These are phyloP conservation scores for Xerocomus spinulosus DNA, from an alignment of 768 basidiomycete species.

Conservation along the genomic window DNA sequence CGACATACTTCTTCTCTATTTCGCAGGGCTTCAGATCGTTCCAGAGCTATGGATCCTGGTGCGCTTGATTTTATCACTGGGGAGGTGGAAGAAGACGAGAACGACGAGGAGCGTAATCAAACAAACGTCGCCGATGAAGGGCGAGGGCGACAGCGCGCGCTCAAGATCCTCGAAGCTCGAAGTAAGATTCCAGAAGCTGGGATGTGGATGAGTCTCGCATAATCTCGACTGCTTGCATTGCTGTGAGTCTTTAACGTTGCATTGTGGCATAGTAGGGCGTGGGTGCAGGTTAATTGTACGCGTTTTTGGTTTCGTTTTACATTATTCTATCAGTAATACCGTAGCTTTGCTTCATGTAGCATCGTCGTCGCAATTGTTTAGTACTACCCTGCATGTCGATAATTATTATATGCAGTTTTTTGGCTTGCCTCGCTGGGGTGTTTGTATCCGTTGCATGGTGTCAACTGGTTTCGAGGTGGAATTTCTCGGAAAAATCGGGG, in stretches of 20 bases:
- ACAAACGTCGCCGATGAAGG: conserved; percentile 27
- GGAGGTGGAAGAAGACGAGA: conserved; percentile 45
- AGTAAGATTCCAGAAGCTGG: conserved; percentile 64
- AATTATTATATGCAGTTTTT: conserved; percentile 4
- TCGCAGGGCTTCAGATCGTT: conserved; percentile 57
- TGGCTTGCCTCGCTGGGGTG: not conserved
- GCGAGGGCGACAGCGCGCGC: conserved; percentile 54
- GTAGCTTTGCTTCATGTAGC: conserved; percentile 29
- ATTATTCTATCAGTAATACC: conserved; percentile 32
- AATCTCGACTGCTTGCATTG: conserved; percentile 2
- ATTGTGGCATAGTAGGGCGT: conserved; percentile 1
- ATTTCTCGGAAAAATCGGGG: not conserved
- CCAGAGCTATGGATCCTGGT: conserved; percentile 64
- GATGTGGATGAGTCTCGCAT: conserved; percentile 81
- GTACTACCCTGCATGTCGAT: conserved; percentile 13
- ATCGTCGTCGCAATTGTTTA: conserved; percentile 24
- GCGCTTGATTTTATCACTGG: conserved; percentile 55
- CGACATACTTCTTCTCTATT: conserved; percentile 41
- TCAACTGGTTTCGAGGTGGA: too few relatives aligned
- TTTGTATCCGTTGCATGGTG: too few relatives aligned
- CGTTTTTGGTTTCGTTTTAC: conserved; percentile 17
- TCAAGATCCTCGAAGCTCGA: conserved; percentile 66
- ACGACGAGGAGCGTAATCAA: conserved; percentile 19
- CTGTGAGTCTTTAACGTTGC: conserved; percentile 10
- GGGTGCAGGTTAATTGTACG: conserved; percentile 5